A percentile compares a stretch with the other conserved stretches of the same genome.
Evolutionary conservation across 768 basidiomycete genomes (phyloP).

Genomic region (Suillus americanus): DNA sequence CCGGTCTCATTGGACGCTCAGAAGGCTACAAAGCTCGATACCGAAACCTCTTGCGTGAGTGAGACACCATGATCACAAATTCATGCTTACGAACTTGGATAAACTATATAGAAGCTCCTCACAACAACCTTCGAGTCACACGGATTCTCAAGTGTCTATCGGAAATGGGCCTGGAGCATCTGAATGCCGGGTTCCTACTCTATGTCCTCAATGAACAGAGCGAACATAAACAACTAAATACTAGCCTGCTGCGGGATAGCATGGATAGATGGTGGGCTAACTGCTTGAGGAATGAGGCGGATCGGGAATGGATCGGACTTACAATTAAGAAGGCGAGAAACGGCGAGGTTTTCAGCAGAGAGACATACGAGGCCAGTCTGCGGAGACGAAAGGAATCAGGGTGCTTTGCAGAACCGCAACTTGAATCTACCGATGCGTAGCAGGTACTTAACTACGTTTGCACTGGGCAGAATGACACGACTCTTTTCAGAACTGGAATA

Average conservation of each 20-base stretch:
- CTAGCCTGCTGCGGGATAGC: slow-evolving; percentile 48
- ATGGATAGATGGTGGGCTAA: slow-evolving; percentile 83
- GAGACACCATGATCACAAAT: neutral
- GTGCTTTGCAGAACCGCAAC: slow-evolving; percentile 23
- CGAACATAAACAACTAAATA: slow-evolving; percentile 51
- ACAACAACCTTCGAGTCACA: slow-evolving; percentile 76
- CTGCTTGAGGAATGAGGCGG: slow-evolving; percentile 62
- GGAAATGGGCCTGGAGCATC: slow-evolving; percentile 62
- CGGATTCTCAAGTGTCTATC: slow-evolving; percentile 76
- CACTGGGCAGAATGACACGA: neutral
- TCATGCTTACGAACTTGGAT: neutral
- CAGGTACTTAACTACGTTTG: neutral
- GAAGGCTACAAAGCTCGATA: slow-evolving; percentile 56
- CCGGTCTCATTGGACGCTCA: slow-evolving; percentile 58
- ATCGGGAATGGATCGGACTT: slow-evolving; percentile 54
- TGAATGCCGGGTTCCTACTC: slow-evolving; percentile 67
- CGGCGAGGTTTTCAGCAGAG: slow-evolving; percentile 51
- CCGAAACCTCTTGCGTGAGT: slow-evolving; percentile 66
- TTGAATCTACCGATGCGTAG: neutral
- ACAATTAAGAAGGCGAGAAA: slow-evolving; percentile 51
- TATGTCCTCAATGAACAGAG: slow-evolving; percentile 72
- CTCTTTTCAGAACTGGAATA: neutral
- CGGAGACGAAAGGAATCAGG: slow-evolving; percentile 39
- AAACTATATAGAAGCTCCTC: slow-evolving; percentile 51
- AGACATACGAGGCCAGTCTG: slow-evolving; percentile 54